Percentiles rank a stretch among this genome's conserved stretches.
Conservation (phyloP, 2,329 filamentous ascomycete species). For the Colletotrichum destructivum region DNA sequence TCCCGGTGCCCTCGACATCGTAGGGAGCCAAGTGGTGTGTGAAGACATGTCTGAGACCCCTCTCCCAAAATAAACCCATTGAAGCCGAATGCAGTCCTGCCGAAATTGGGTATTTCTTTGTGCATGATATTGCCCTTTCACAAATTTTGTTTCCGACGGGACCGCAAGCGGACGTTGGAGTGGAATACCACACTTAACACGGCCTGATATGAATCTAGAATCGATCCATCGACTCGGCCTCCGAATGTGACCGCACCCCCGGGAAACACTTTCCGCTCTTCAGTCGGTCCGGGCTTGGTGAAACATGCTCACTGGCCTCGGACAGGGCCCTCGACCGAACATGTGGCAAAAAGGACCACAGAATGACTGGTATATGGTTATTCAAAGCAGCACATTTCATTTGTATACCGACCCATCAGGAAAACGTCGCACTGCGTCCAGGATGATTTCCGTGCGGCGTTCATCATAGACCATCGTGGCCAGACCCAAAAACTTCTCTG, state of each 20-base stretch:
- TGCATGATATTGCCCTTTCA: neutral
- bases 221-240: neutral
- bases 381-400: neutral
- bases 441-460: neutral
- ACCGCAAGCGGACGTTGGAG: neutral
- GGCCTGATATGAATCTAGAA: neutral
- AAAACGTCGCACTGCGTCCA: neutral
- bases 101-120: neutral
- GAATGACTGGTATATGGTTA: too few relatives aligned
- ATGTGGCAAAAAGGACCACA: neutral
- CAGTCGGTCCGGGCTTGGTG: neutral
- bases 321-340: neutral
- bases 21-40: neutral
- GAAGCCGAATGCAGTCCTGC: neutral
- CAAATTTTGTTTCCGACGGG: too few relatives aligned
- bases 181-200: neutral
- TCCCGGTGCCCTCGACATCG: neutral
- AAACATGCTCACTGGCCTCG: neutral
- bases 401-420: neutral
- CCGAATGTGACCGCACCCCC: neutral
- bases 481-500: constrained; percentile 46
- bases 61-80: neutral
- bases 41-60: neutral
- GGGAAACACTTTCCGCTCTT: neutral
- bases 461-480: constrained; percentile 41